Evolutionary conservation across 225 moss, liverwort and hornwort species (phyloP).

Genomic region (Bryoerythrophyllum caledonicum): DNA sequence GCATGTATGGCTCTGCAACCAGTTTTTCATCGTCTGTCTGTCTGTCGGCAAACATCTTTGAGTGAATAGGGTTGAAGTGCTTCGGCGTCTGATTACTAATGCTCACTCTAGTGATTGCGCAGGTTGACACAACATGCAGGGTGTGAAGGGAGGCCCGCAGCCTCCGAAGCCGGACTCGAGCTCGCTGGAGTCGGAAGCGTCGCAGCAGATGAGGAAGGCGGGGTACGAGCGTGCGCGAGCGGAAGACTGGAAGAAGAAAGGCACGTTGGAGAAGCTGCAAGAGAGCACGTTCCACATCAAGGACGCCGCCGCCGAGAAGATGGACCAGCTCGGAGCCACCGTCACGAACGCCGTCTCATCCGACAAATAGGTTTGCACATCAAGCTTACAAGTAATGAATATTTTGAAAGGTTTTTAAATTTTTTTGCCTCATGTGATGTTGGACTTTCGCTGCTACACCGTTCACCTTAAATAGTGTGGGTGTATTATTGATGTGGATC

Average conservation of each 20-base stretch:
- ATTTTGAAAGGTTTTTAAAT: neutral
- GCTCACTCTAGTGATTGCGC: neutral
- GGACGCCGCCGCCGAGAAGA: conserved; percentile 39
- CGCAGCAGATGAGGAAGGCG: conserved; percentile 41
- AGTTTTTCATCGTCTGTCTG: neutral
- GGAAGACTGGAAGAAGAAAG: conserved; percentile 39
- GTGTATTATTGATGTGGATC: too few relatives aligned
- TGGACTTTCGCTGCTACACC: neutral
- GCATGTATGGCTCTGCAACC: neutral
- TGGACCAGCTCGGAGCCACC: conserved; percentile 41
- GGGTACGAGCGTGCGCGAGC: conserved; percentile 35
- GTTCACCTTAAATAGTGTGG: too few relatives aligned
- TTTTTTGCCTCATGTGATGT: neutral
- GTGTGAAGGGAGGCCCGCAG: conserved; percentile 21
- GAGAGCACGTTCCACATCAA: conserved; percentile 31
- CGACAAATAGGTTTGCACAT: conserved; percentile 12
- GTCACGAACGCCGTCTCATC: conserved; percentile 14
- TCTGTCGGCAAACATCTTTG: neutral
- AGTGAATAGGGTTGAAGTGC: neutral
- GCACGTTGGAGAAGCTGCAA: conserved; percentile 34
- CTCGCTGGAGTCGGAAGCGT: conserved; percentile 27
- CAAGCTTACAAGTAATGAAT: neutral
- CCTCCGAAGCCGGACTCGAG: conserved; percentile 15
- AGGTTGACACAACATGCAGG: conserved; percentile 33
- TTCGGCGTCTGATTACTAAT: neutral